Evolutionary conservation across 768 basidiomycete species (phyloP).

Genomic region (Lactarius hengduanensis): DNA sequence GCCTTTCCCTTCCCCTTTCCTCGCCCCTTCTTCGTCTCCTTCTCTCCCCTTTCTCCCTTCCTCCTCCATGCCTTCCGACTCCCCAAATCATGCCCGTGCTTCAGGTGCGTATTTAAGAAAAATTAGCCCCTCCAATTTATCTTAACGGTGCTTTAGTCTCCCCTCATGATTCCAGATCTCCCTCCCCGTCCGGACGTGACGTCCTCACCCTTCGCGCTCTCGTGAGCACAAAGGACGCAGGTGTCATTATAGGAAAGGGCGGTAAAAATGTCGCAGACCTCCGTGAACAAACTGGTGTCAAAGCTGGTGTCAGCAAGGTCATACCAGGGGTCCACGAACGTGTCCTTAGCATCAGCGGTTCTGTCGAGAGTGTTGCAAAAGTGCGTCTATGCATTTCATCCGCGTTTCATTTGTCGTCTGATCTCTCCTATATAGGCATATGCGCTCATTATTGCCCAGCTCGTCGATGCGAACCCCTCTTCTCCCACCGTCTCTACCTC

Average conservation of each 20-base stretch:
- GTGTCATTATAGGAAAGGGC: slow-evolving; percentile 94
- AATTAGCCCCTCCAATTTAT: slow-evolving; percentile 27
- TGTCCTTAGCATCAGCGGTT: slow-evolving; percentile 90
- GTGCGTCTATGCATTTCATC: slow-evolving; percentile 42
- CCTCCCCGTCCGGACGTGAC: slow-evolving; percentile 69
- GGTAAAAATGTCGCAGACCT: slow-evolving; percentile 98
- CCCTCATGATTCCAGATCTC: slow-evolving; percentile 68
- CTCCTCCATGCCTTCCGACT: slow-evolving; percentile 64
- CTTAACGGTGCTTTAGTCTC: slow-evolving; percentile 43
- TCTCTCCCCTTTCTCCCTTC: slow-evolving; percentile 35
- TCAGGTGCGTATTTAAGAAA: slow-evolving; percentile 43
- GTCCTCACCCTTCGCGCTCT: slow-evolving; percentile 89
- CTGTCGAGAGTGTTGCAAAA: slow-evolving; percentile 91
- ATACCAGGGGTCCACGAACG: slow-evolving; percentile 97
- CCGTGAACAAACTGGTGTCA: slow-evolving; percentile 93
- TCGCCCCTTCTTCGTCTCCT: slow-evolving; percentile 34
- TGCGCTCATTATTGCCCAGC: slow-evolving; percentile 89
- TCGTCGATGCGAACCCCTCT: slow-evolving; percentile 77
- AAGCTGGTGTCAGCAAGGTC: slow-evolving; percentile 98
- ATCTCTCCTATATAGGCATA: slow-evolving; percentile 63
- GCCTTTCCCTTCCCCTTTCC: slow-evolving; percentile 23
- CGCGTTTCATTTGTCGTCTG: slow-evolving; percentile 25
- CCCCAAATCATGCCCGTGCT: slow-evolving; percentile 48
- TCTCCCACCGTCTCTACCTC: slow-evolving; percentile 69
- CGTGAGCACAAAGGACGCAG: slow-evolving; percentile 95